These are phyloP conservation scores for Butyriboletus appendiculatus DNA, from an alignment of 1,284 basidiomycete species.

Conservation along the genomic window DNA sequence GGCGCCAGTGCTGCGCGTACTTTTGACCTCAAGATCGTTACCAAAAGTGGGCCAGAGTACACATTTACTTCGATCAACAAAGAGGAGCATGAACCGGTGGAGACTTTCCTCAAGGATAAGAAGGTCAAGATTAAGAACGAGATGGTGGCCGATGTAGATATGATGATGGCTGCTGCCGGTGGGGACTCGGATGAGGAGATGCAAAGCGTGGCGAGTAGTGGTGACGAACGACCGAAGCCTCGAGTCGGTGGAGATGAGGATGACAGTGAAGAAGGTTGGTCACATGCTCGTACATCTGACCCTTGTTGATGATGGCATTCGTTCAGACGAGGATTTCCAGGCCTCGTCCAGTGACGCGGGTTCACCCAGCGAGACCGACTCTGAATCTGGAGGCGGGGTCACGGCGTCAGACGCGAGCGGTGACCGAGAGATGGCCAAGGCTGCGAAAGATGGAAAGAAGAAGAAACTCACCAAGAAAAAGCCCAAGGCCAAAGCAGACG, in stretches of 20 bases:
- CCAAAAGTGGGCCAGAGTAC: conserved; percentile 80
- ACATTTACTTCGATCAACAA: conserved; percentile 94
- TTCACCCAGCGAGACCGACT: conserved; percentile 78
- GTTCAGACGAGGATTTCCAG: conserved; percentile 82
- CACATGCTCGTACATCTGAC: neutral
- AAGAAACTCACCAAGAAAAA: conserved; percentile 39
- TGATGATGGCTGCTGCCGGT: conserved; percentile 67
- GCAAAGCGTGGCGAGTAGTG: conserved; percentile 73
- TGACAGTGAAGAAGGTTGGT: conserved; percentile 80
- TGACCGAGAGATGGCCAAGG: conserved; percentile 60
- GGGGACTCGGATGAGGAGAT: conserved; percentile 86
- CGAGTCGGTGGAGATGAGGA: conserved; percentile 63
- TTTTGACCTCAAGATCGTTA: conserved; percentile 92
- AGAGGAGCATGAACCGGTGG: conserved; percentile 91
- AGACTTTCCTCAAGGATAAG: conserved; percentile 86
- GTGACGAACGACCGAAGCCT: conserved; percentile 63
- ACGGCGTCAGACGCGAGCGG: conserved; percentile 84
- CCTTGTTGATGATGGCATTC: conserved; percentile 13
- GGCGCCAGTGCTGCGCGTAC: conserved; percentile 84
- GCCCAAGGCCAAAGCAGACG: conserved; percentile 37
- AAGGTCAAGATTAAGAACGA: conserved; percentile 96
- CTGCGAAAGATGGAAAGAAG: conserved; percentile 45
- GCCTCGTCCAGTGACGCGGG: conserved; percentile 83
- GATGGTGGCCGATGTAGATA: conserved; percentile 86
- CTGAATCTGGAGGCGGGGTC: conserved; percentile 55